phyloP scores from a whole-genome alignment of 805 yeast species.

The Saccharomycopsis fibuligera region DNA sequence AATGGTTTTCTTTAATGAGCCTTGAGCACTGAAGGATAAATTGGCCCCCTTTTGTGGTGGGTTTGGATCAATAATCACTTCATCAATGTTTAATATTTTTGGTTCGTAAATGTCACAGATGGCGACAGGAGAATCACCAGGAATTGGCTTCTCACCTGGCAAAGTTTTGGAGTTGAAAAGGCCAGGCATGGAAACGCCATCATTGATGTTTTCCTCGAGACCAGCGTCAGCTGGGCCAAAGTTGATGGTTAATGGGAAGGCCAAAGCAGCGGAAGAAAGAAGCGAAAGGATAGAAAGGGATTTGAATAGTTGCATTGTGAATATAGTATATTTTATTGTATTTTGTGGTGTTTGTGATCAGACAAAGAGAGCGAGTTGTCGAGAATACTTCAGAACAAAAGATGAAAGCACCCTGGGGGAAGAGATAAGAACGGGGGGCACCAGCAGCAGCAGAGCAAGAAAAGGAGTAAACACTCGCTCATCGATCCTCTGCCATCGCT shows the following conservation, averaged over 20 bases:
- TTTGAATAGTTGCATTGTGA: background rate
- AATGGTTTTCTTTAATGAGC: constrained; percentile 47
- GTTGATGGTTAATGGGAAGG: constrained; percentile 19
- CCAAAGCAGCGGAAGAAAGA: background rate
- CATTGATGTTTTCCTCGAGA: background rate
- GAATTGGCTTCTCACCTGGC: constrained; percentile 60
- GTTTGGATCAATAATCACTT: constrained; percentile 65
- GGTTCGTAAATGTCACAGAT: constrained; percentile 61
- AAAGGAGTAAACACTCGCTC: too few species aligned
- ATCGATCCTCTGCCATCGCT: too few species aligned
- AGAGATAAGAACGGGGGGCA: too few species aligned
- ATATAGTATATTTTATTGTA: too few species aligned
- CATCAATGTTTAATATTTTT: constrained; percentile 59
- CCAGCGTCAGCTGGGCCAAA: constrained; percentile 6
- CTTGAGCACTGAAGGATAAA: constrained; percentile 72
- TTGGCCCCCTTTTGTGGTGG: constrained; percentile 87
- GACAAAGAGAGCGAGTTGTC: too few species aligned
- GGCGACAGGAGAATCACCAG: constrained; percentile 83
- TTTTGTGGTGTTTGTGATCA: too few species aligned
- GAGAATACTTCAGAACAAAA: too few species aligned
- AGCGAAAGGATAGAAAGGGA: background rate
- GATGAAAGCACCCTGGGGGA: too few species aligned
- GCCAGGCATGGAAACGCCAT: background rate
- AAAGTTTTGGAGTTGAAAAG: constrained; percentile 17
- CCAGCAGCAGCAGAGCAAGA: too few species aligned